phyloP scores from a whole-genome alignment of 371 early-diverging fungal genomes.

The Mucor sp. region DNA sequence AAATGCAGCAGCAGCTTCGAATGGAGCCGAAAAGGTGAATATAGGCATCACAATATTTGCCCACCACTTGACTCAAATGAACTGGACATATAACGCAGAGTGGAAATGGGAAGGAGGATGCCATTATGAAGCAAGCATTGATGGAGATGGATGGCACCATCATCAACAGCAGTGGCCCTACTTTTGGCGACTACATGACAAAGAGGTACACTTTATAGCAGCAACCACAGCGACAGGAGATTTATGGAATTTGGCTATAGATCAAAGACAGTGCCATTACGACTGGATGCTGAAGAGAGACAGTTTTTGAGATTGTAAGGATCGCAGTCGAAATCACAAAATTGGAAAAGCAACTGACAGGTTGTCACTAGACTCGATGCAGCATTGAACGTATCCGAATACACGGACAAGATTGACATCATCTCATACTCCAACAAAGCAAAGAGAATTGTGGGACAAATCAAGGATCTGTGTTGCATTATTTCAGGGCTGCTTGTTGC shows the following conservation, averaged over 20 bases:
- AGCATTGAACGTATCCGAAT: constrained; percentile 86
- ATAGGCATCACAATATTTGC: neutral
- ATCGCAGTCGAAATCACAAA: neutral
- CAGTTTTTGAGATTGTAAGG: constrained; percentile 79
- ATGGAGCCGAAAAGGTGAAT: neutral
- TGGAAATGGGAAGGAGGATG: constrained; percentile 6
- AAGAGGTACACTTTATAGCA: constrained; percentile 33
- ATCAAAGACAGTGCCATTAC: constrained; percentile 90
- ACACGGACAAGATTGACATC: constrained; percentile 90
- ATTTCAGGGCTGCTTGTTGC: constrained; percentile 87
- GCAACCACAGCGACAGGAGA: neutral
- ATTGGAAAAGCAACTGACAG: neutral
- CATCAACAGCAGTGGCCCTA: constrained; percentile 42
- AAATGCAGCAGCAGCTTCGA: neutral
- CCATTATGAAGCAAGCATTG: constrained; percentile 27
- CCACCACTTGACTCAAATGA: neutral
- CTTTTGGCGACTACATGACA: constrained; percentile 79
- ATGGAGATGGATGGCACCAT: constrained; percentile 49
- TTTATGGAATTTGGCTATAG: constrained; percentile 5
- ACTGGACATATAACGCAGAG: neutral
- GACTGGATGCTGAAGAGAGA: constrained; percentile 85
- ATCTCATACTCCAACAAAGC: constrained; percentile 81
- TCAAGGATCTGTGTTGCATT: constrained; percentile 91
- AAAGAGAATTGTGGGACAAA: constrained; percentile 90
- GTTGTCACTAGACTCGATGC: constrained; percentile 71